Evolutionary conservation across 106 monocot genomes (phyloP), one percentile per base, ranked within the genome.

Genomic region (Ottelia alismoides): DNA sequence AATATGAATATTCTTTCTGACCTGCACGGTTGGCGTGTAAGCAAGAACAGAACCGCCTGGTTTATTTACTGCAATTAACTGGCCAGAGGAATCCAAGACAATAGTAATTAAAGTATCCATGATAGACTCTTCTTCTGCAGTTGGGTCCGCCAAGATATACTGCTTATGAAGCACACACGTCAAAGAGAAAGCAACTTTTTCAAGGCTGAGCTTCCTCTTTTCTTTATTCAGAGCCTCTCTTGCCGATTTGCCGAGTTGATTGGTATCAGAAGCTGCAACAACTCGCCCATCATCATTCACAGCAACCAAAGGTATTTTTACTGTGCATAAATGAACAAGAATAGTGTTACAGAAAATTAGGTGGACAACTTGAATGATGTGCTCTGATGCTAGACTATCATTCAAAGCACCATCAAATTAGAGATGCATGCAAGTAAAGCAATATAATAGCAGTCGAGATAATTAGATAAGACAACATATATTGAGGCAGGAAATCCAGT

Each of bases 231-330:
- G 82, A 47, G 74, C 72, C 64, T 88, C 78, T 25, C 60, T 29
- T 71, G 53, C 69, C 43, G 71, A 53, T 19, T 96, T 67, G 11
- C 63, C 66, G 64, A 87, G 65, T 5, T 31, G 17, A 2, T 57
- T 53, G 43, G 74, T 78, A 27, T 56, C 71, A 11, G 89, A 64
- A 7, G 89, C 68, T 28, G 84, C 65, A 47, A 89, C 61, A 25
- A 96, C 74, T 82, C 74, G 68, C 55, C 96, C 96, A 50, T 85
- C 79, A 30, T 96, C 88, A 40, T 70, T 89, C 16, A 96, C 32
- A 45, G 96, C 85, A 64, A 96, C 96, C 30, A 96, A 74, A 62
- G 96, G 96, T 49, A 96, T 89, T 55, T 89, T 62, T 74, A 89
- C 94, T 96, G 78, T 17, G 65, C 22, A 69, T 47, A n/a, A 54